phyloP scores from a whole-genome alignment of 257 asterid genomes.

The Gentiana straminea region DNA sequence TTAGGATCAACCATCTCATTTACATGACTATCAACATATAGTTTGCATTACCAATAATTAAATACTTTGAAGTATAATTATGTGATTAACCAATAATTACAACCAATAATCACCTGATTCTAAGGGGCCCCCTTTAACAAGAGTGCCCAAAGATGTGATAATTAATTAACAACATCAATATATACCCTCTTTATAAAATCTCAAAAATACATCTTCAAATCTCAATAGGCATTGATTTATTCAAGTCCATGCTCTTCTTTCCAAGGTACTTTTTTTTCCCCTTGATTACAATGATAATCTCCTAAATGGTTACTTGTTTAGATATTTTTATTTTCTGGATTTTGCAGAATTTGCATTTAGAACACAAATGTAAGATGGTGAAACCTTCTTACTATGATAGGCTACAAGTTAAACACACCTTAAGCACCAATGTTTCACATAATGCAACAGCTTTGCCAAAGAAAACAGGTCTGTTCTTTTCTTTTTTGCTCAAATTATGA shows the following conservation, averaged over 20 bases:
- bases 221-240: too few species aligned
- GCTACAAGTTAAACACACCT: slow-evolving; percentile 22
- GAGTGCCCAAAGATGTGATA: neutral
- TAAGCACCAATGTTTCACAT: slow-evolving; percentile 32
- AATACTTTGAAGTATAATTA: slow-evolving; percentile 23
- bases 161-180: too few species aligned
- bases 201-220: too few species aligned
- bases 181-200: too few species aligned
- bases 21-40: slow-evolving; percentile 7
- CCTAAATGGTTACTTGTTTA: too few species aligned
- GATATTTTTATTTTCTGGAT: too few species aligned
- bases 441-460: slow-evolving; percentile 35
- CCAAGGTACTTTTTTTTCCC: too few species aligned
- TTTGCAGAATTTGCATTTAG: neutral
- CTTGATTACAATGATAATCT: too few species aligned
- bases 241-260: too few species aligned
- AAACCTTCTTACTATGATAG: slow-evolving; percentile 34
- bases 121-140: too few species aligned
- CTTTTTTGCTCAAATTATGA: neutral
- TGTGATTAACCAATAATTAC: slow-evolving; percentile 58
- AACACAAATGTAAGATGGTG: slow-evolving; percentile 27
- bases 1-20: slow-evolving; percentile 10
- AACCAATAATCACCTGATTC: slow-evolving; percentile 59
- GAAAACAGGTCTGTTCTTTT: slow-evolving; percentile 32
- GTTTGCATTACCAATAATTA: slow-evolving; percentile 13